Percentiles rank a stretch among this genome's conserved stretches.
These are phyloP conservation scores for Sungouiella blattae DNA, from an alignment of 805 yeast genomes.

Conservation along the genomic window DNA sequence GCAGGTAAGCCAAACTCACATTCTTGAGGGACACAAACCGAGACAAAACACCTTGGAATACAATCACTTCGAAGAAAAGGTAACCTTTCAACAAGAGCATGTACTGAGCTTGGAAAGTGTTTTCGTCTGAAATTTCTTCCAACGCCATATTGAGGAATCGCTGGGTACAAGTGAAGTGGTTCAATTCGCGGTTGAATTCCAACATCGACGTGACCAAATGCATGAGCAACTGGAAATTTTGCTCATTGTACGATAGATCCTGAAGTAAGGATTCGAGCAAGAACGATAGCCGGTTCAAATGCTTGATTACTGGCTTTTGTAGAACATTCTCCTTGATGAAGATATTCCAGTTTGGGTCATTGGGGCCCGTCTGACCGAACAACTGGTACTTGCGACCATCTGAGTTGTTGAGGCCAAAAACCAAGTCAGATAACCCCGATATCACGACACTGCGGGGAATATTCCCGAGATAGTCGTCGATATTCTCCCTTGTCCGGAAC, in stretches of 20 bases:
- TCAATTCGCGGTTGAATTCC: conserved; percentile 25
- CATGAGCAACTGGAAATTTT: conserved; percentile 17
- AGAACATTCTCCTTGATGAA: conserved; percentile 10
- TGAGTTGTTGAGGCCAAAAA: conserved; percentile 15
- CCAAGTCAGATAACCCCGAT: conserved; percentile 16
- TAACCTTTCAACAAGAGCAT: conserved; percentile 41
- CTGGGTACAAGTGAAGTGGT: conserved; percentile 13
- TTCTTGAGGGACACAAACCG: conserved; percentile 27
- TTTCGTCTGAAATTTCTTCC: conserved; percentile 6
- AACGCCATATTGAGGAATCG: conserved; percentile 8
- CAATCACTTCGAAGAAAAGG: conserved; percentile 46
- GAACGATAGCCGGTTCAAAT: conserved; percentile 47
- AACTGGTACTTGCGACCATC: conserved; percentile 9
- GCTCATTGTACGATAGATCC: conserved; percentile 10
- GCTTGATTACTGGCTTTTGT: conserved; percentile 43
- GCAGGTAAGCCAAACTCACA: conserved; percentile 9
- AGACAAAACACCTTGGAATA: conserved; percentile 48
- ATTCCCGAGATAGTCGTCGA: conserved; percentile 18
- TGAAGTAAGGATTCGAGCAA: conserved; percentile 37
- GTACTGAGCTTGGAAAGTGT: conserved; percentile 18
- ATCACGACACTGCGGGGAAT: conserved; percentile 19
- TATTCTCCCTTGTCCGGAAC: conserved; percentile 21
- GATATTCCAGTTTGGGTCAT: conserved; percentile 10
- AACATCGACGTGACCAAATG: conserved; percentile 21
- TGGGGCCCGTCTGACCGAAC: conserved; percentile 14